These are phyloP conservation scores for Porphyrellus cyaneotinctus DNA, from an alignment of 768 basidiomycete genomes.

Conservation along the genomic window DNA sequence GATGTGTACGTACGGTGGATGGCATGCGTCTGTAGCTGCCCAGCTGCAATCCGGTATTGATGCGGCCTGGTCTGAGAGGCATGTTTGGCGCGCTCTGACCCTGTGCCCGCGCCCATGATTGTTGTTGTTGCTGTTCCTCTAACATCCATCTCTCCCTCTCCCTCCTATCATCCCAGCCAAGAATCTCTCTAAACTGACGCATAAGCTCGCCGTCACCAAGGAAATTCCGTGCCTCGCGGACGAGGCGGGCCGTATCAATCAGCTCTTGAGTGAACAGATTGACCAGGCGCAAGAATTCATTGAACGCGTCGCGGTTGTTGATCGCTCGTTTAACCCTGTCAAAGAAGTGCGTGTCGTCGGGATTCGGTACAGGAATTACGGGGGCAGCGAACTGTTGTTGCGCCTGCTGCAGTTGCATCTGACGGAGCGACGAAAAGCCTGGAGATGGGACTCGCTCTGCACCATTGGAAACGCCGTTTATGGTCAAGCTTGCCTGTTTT, in stretches of 20 bases:
- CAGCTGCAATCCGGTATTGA: constrained; percentile 66
- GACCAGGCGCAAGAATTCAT: constrained; percentile 92
- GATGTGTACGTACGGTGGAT: constrained; percentile 52
- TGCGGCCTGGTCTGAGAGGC: constrained; percentile 47
- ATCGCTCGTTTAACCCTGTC: constrained; percentile 78
- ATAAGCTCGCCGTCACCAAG: constrained; percentile 75
- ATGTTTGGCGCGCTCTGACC: constrained; percentile 37
- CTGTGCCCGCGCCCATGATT: constrained; percentile 50
- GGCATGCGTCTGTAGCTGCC: constrained; percentile 92
- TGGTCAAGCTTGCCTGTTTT: constrained; percentile 19
- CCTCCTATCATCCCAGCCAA: constrained; percentile 81
- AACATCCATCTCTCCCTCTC: constrained; percentile 51
- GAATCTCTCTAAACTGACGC: constrained; percentile 76
- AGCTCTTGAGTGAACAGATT: constrained; percentile 94
- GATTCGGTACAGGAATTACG: constrained; percentile 17
- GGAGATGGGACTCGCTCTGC: constrained; percentile 25
- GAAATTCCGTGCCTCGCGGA: constrained; percentile 77
- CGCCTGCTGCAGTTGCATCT: constrained; percentile 22
- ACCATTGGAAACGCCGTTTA: constrained; percentile 19
- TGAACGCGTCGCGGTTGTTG: constrained; percentile 73
- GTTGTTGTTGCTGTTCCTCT: constrained; percentile 42
- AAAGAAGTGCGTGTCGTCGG: constrained; percentile 81
- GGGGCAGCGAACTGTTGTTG: constrained; percentile 20
- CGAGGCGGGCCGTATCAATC: constrained; percentile 80
- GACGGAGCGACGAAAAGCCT: constrained; percentile 19